These are phyloP conservation scores for Scenedesmus sp. DNA, from an alignment of 163 green algal genomes.

Conservation along the genomic window DNA sequence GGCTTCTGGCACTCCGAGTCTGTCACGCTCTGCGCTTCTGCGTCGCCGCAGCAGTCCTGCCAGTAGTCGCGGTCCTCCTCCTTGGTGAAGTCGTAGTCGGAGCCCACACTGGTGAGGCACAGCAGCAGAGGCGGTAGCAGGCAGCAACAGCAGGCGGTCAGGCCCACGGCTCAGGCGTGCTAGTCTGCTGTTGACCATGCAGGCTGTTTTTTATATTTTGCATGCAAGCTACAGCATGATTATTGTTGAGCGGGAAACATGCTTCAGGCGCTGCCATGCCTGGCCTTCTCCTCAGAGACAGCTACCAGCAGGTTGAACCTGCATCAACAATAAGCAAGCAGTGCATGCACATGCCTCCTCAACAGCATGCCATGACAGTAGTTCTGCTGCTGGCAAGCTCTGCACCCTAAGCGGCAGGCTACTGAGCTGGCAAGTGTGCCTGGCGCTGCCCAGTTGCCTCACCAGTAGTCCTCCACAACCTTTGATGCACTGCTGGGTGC, in stretches of 20 bases:
- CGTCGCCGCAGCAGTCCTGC: constrained; percentile 34
- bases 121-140: neutral
- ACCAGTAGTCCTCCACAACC: constrained; percentile 37
- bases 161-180: neutral
- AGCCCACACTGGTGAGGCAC: neutral
- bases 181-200: no score
- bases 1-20: constrained; percentile 30
- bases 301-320: no score
- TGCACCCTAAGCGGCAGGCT: no score
- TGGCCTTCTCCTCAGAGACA: no score
- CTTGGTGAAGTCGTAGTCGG: constrained; percentile 31
- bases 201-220: no score
- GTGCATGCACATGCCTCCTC: no score
- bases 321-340: no score
- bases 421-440: no score
- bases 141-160: neutral
- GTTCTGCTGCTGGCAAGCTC: no score
- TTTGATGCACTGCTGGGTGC: neutral
- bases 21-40: neutral
- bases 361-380: no score
- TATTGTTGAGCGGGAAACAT: neutral
- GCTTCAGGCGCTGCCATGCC: neutral
- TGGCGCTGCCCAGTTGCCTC: neutral
- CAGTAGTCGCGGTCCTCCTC: constrained; percentile 28
- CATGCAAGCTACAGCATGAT: neutral